These are phyloP conservation scores for Lentinula aciculospora DNA, from an alignment of 768 basidiomycete species.

Conservation along the genomic window DNA sequence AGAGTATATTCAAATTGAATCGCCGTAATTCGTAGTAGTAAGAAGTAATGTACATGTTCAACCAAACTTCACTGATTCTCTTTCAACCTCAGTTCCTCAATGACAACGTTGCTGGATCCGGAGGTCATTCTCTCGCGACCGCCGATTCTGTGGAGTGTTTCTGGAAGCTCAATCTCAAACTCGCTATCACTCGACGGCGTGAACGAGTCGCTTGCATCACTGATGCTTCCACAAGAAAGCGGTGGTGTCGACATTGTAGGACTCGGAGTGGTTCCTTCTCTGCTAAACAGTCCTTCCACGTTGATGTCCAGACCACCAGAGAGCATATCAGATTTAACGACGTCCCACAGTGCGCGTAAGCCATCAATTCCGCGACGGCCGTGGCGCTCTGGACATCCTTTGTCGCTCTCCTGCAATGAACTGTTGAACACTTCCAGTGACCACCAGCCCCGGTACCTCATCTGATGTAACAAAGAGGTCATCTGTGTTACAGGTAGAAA, in stretches of 20 bases:
- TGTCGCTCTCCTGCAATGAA: slow-evolving; percentile 18
- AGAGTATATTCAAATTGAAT: no score
- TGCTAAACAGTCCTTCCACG: background rate
- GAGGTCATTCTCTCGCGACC: no score
- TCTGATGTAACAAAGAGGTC: slow-evolving; percentile 22
- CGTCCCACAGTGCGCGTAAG: slow-evolving; percentile 16
- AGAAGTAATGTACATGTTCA: background rate
- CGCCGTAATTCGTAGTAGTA: background rate
- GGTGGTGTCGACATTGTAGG: background rate
- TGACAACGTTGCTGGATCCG: no score
- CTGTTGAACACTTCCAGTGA: slow-evolving; percentile 34
- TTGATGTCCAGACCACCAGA: background rate
- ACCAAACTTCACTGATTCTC: background rate
- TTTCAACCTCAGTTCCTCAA: background rate
- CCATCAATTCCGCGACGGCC: slow-evolving; percentile 20
- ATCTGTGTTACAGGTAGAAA: slow-evolving; percentile 31
- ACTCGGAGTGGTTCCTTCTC: background rate
- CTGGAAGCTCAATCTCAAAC: background rate
- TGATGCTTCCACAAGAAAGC: background rate
- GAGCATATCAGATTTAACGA: background rate
- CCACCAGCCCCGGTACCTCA: slow-evolving; percentile 30
- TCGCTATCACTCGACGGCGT: background rate
- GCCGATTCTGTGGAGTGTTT: background rate
- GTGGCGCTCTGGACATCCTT: slow-evolving; percentile 18
- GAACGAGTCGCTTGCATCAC: background rate